phyloP scores from a whole-genome alignment of 2,329 filamentous ascomycete species.

The Trichophyton schoenleinii region DNA sequence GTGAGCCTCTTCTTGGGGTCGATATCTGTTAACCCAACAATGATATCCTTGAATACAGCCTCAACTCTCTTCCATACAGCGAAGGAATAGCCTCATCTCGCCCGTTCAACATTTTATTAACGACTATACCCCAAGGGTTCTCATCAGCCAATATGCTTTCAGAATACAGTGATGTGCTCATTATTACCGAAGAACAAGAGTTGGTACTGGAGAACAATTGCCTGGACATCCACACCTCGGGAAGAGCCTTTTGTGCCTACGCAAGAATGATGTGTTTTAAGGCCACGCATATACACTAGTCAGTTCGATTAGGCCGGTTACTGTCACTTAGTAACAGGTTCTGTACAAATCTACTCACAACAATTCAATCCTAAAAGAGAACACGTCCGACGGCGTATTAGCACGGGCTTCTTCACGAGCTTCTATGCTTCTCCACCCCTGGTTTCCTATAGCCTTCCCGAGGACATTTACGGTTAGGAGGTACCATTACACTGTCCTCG shows the following conservation, averaged over 20 bases:
- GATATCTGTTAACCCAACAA: neutral
- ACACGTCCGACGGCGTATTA: slow-evolving; percentile 25
- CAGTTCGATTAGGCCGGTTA: slow-evolving; percentile 33
- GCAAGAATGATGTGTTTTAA: neutral
- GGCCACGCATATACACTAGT: slow-evolving; percentile 25
- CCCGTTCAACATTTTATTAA: neutral
- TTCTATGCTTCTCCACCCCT: slow-evolving; percentile 27
- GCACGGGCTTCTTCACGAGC: slow-evolving; percentile 18
- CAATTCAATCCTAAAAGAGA: slow-evolving; percentile 25
- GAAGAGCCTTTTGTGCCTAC: neutral
- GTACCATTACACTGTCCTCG: slow-evolving; percentile 16
- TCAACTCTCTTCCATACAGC: slow-evolving; percentile 28
- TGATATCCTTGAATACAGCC: neutral
- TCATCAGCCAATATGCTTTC: neutral
- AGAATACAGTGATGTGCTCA: neutral
- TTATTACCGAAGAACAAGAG: neutral
- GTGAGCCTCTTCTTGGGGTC: slow-evolving; percentile 18
- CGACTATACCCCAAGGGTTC: neutral
- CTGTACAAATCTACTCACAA: slow-evolving; percentile 15
- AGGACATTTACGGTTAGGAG: slow-evolving; percentile 13
- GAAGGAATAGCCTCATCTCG: neutral
- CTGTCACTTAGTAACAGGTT: slow-evolving; percentile 14
- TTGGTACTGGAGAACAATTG: neutral
- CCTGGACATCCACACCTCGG: neutral
- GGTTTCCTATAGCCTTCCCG: slow-evolving; percentile 19